Conservation (phyloP, 305 asterid genomes). For the Fraxinus greggii region DNA sequence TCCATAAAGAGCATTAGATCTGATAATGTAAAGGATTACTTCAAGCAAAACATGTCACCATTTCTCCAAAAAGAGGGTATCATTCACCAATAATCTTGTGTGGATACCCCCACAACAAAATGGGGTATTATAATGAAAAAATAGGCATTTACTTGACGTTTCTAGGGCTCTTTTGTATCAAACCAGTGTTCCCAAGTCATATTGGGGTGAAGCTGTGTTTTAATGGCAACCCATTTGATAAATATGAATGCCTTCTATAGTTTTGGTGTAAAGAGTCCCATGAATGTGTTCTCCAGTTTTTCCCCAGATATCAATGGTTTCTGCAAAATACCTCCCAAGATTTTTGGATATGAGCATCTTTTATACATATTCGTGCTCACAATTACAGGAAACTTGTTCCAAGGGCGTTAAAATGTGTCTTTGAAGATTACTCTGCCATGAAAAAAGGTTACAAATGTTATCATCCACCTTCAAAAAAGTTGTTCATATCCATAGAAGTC, state of each 20-base stretch:
- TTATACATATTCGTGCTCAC: conserved; percentile 2
- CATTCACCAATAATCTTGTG: conserved; percentile 6
- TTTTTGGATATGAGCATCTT: background rate
- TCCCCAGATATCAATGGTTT: background rate
- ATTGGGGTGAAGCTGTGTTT: background rate
- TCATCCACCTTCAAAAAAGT: background rate
- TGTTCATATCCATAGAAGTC: background rate
- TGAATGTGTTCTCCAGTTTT: background rate
- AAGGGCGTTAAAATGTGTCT: background rate
- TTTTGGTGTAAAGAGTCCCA: background rate
- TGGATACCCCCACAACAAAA: conserved; percentile 4
- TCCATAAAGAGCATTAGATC: background rate
- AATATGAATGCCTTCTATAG: background rate
- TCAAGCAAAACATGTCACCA: background rate
- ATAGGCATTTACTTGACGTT: background rate
- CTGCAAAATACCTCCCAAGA: background rate
- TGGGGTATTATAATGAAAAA: background rate
- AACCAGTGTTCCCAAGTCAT: background rate
- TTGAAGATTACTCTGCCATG: background rate
- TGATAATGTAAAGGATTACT: background rate
- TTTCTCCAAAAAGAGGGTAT: background rate
- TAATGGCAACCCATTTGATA: background rate
- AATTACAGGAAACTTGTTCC: background rate
- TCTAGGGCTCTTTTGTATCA: background rate
- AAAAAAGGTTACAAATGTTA: background rate